phyloP scores from a whole-genome alignment of 306 rosid genomes.

The Cucurbita argyrosperma region DNA sequence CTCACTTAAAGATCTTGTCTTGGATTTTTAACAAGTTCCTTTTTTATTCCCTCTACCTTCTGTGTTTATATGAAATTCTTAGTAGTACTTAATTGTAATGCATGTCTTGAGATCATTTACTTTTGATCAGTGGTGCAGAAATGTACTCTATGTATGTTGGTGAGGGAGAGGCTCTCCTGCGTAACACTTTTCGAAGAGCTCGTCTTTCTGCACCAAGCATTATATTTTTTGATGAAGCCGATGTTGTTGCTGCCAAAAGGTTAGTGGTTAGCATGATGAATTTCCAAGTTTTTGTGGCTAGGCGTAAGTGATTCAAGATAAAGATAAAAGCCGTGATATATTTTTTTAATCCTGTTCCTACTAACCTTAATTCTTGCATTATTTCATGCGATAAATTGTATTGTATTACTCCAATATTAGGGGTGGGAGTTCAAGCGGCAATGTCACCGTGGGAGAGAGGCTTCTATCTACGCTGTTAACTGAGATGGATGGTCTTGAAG shows the following conservation, averaged over 20 bases:
- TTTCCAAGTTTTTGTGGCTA: not conserved
- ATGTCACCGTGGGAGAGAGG: constrained; percentile 58
- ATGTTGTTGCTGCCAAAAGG: constrained; percentile 83
- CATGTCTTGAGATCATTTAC: constrained; percentile 15
- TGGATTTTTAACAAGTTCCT: not conserved
- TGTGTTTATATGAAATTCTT: not conserved
- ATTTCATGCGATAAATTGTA: not conserved
- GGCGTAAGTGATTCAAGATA: not conserved
- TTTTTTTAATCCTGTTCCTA: not conserved
- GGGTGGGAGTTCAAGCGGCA: constrained; percentile 65
- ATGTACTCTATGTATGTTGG: constrained; percentile 89
- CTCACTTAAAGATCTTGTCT: not conserved
- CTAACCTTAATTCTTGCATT: not conserved
- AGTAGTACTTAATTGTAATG: not conserved
- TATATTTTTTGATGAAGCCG: constrained; percentile 86
- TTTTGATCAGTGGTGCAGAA: constrained; percentile 71
- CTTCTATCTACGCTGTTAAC: constrained; percentile 81
- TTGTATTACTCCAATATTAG: constrained; percentile 25
- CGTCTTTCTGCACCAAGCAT: constrained; percentile 85
- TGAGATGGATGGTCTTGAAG: constrained; percentile 94
- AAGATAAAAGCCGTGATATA: not conserved
- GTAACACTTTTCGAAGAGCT: constrained; percentile 75
- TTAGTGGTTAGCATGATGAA: constrained; percentile 16
- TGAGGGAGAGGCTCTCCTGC: constrained; percentile 80
- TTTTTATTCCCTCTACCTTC: not conserved